Base-by-base conservation (phyloP, 306 rosid species). In the Gastrolobium bilobum region DNA sequence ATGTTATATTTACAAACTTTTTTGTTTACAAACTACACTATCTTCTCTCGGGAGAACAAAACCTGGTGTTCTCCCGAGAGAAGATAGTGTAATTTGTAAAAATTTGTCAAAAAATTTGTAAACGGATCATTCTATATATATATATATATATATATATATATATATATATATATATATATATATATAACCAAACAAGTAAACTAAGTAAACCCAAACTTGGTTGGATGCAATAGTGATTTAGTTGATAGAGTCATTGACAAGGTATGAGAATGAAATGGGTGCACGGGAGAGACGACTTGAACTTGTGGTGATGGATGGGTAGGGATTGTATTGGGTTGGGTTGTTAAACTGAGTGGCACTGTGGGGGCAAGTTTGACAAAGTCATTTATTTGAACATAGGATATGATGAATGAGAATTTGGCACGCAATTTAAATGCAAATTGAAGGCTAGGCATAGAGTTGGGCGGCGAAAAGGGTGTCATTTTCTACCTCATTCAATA, bases 321-420 rank as follows among this genome's bases (percentile, higher is more conserved):
- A 14, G 43, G 42, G n/a, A 14, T 73, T 58, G 68, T 33, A 35
- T 31, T 30, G 6, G 34, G 3, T 20, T 50, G 44, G 61, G 14
- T 50, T 33, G 58, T 29, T 2, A 39, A 34, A 37, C 0, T 50
- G 1, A 67, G 68, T 78, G 69, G 70, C 38, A 56, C 4, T 15
- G 67, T 68, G 71, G 65, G 64, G 75, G 26, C 62, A n/a, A 33
- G 58, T 65, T 50, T 73, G 84, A 81, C 67, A 29, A 52, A 67
- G 75, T 52, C 65, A 54, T 29, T 5, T 31, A 0, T n/a, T 5
- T 31, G 33, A 42, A 57, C 4, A 11, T 4, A 7, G 3, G 4
- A 35, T 14, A 7, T 10, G 3, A 65, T 44, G 47, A 20, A 48
- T 47, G 68, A 34, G 53, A 59, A 50, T 78, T 66, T 40, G 71